Conservation (phyloP, 495 filamentous ascomycete species). For the Aspergillus nanangensis region DNA sequence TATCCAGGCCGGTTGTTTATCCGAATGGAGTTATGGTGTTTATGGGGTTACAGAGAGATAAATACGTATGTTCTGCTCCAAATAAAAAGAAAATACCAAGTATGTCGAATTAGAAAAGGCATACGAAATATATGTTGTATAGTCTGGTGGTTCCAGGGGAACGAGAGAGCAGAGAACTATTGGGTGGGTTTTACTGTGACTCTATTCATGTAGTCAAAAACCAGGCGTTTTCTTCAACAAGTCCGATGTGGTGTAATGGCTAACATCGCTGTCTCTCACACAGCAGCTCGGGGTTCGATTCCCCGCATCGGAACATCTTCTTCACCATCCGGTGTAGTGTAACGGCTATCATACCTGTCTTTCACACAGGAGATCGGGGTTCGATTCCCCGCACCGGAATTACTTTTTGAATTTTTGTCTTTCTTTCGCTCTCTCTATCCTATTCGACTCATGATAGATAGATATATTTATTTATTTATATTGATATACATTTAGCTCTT, state of each 20-base stretch:
- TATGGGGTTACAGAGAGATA: too few relatives aligned
- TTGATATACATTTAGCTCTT: too few relatives aligned
- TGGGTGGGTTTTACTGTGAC: neutral
- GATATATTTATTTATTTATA: too few relatives aligned
- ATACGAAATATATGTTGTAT: too few relatives aligned
- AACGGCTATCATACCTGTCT: conserved; percentile 18
- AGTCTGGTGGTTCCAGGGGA: neutral
- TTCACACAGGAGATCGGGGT: conserved; percentile 21
- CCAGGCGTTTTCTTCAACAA: neutral
- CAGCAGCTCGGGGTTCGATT: conserved; percentile 32
- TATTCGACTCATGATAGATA: too few relatives aligned
- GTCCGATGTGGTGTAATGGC: conserved; percentile 32
- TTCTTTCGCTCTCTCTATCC: neutral
- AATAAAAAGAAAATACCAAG: too few relatives aligned
- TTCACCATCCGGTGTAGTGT: conserved; percentile 12
- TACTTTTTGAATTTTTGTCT: conserved; percentile 1
- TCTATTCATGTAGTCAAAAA: neutral
- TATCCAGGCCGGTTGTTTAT: too few relatives aligned
- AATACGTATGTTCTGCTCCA: too few relatives aligned
- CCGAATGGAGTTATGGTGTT: too few relatives aligned
- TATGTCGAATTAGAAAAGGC: too few relatives aligned
- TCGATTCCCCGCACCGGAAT: conserved; percentile 20
- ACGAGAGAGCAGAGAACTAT: neutral
- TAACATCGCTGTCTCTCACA: conserved; percentile 30
- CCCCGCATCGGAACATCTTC: conserved; percentile 20